Evolutionary conservation across 352 stramenopile genomes (phyloP).

Genomic region (Phytophthora chlamydospora): DNA sequence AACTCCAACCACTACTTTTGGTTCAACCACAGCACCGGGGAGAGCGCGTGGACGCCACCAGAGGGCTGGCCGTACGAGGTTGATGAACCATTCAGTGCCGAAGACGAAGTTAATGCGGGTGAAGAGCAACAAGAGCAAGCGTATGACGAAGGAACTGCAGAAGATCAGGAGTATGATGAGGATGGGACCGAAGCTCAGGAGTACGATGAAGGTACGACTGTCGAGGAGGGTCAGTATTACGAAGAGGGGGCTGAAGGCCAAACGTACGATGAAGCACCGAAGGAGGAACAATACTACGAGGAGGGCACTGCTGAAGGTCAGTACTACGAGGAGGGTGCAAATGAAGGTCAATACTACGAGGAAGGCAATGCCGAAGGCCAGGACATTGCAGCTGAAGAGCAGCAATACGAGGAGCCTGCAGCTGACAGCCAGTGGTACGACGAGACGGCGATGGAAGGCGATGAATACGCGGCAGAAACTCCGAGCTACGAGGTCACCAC

Average conservation of each 20-base stretch:
- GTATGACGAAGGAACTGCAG: constrained; percentile 9
- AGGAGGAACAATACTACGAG: constrained; percentile 12
- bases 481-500: constrained; percentile 8
- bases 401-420: constrained; percentile 4
- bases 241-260: constrained; percentile 12
- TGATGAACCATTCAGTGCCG: constrained; percentile 66
- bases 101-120: constrained; percentile 24
- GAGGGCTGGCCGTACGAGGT: constrained; percentile 80
- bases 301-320: constrained; percentile 2
- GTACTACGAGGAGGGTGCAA: too few species aligned
- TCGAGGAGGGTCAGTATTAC: constrained; percentile 16
- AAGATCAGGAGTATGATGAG: constrained; percentile 20
- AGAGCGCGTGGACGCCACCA: constrained; percentile 80
- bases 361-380: not conserved
- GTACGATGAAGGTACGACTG: not conserved
- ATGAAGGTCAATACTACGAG: constrained; percentile 4
- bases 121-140: constrained; percentile 24
- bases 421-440: constrained; percentile 16
- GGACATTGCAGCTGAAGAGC: not conserved
- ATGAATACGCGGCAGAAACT: constrained; percentile 17
- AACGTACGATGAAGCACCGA: constrained; percentile 13
- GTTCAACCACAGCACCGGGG: constrained; percentile 85
- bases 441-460: constrained; percentile 13
- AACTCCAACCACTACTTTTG: constrained; percentile 88
- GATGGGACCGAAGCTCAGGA: constrained; percentile 5